Conservation (phyloP, 768 basidiomycete species). For the Gymnopilus dilepis region DNA sequence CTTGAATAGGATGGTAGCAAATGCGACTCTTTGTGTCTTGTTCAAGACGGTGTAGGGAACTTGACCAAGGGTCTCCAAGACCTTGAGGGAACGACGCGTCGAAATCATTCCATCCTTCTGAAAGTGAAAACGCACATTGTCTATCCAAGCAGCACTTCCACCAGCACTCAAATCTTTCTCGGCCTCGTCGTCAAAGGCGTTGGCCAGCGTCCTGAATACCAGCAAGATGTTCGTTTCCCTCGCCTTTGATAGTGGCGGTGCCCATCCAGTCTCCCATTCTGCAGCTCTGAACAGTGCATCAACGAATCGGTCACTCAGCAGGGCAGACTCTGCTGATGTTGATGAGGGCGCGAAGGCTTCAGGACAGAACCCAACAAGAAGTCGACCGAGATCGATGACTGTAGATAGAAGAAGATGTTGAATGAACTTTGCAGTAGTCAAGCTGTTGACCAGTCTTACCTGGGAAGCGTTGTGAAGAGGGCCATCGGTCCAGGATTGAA, state of each 20-base stretch:
- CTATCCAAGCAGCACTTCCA: slow-evolving; percentile 45
- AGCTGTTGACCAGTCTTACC: slow-evolving; percentile 42
- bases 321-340: slow-evolving; percentile 28
- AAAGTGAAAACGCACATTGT: slow-evolving; percentile 45
- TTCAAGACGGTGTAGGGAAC: slow-evolving; percentile 59
- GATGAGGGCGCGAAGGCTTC: slow-evolving; percentile 42
- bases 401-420: neutral
- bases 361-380: slow-evolving; percentile 70
- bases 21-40: slow-evolving; percentile 75
- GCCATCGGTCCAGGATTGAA: slow-evolving; percentile 76
- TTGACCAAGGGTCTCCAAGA: slow-evolving; percentile 57
- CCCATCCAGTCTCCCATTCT: slow-evolving; percentile 65
- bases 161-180: slow-evolving; percentile 13
- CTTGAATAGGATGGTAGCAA: slow-evolving; percentile 90
- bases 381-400: slow-evolving; percentile 89
- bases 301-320: slow-evolving; percentile 57
- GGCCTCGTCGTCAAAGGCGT: slow-evolving; percentile 69
- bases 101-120: neutral
- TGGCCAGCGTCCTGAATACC: slow-evolving; percentile 78
- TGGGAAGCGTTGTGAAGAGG: slow-evolving; percentile 72
- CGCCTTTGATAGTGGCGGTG: slow-evolving; percentile 63
- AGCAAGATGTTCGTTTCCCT: slow-evolving; percentile 88
- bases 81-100: slow-evolving; percentile 40
- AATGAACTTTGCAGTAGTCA: too few relatives aligned
- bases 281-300: slow-evolving; percentile 68